A percentile compares a stretch with the other conserved stretches of the same genome.
phyloP scores from a whole-genome alignment of 495 filamentous ascomycete species.

The Hypomontagnella monticulosa region DNA sequence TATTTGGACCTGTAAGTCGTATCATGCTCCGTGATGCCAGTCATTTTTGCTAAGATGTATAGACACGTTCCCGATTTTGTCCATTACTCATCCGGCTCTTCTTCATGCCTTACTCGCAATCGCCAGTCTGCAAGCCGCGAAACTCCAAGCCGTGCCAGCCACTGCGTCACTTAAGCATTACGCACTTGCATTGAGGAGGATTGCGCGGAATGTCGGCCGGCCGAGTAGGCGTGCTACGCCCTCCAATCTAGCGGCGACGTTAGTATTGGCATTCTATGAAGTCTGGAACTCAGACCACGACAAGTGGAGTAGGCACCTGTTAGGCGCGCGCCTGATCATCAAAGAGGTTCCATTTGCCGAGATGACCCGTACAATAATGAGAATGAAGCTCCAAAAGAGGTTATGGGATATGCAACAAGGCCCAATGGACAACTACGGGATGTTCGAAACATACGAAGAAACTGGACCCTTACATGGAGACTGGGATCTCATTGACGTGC shows the following conservation, averaged over 20 bases:
- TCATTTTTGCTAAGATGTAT: conserved; percentile 6
- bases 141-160: conserved; percentile 73
- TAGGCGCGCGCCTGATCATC: conserved; percentile 83
- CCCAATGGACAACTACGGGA: conserved; percentile 34
- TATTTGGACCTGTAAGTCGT: conserved; percentile 75
- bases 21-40: background rate
- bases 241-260: conserved; percentile 84
- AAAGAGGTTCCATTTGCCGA: conserved; percentile 81
- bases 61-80: conserved; percentile 84
- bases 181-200: conserved; percentile 79
- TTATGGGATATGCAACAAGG: conserved; percentile 42
- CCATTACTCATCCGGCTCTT: conserved; percentile 83
- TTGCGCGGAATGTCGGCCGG: conserved; percentile 78
- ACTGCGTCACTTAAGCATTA: conserved; percentile 93
- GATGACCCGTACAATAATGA: conserved; percentile 73
- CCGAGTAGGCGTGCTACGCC: conserved; percentile 76
- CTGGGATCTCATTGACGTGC: conserved; percentile 49
- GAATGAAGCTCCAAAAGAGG: conserved; percentile 60
- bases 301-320: conserved; percentile 93
- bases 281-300: conserved; percentile 93
- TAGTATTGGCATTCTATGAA: conserved; percentile 93
- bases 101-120: conserved; percentile 93
- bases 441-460: conserved; percentile 40
- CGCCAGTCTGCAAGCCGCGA: conserved; percentile 87
- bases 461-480: conserved; percentile 41